Base-by-base conservation (phyloP, 2,329 filamentous ascomycete species). In the Cladophialophora bantiana region DNA sequence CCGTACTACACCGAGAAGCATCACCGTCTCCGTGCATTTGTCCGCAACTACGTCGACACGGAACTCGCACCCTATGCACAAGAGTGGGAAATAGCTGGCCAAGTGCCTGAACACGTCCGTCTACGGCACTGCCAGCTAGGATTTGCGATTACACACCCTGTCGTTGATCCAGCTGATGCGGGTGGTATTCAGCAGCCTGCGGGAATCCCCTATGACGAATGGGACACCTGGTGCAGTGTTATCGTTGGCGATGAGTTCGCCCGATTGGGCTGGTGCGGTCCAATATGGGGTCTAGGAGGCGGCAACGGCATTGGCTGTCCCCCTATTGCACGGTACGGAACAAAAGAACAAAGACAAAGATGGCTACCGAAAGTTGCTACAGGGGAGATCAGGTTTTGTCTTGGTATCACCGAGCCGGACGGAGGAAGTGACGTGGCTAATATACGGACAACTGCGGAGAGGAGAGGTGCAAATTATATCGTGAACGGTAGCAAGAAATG, bases 401-500 rank as follows among this genome's bases (percentile, higher is more conserved):
- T 94, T 70, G 91, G 90, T 3, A 92, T 94, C 72, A 94, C 91
- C 0, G 91, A 94, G 75, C 91, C 91, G 0, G 88, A 88, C 64
- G 90, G 89, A 0, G 90, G 91, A 0, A 89, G 85, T 62, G 90
- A 93, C 75, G 91, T 93, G 0, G 89, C 89, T 2, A 90, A 89
- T 72, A 90, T 93, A 70, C 83, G 83, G 6, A 92, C 90, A 0
- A 90, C 86, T 0, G 90, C 90, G 2, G 81, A 78, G 6, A 88
- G 88, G 75, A 86, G 88, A 73, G 89, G 90, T 9, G 87, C 87
- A 74, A 79, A 86, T 71, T 93, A 90, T 74, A 83, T 92, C 55
- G 80, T 93, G 50, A 92, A 91, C 65, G 90, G 90, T 56, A 83
- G 84, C 0, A 93, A 93, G 84, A 92, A 94, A 79, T 93, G 90